Percentiles rank a stretch among this genome's conserved stretches.
Conservation (phyloP, 164 flowering plant species). For the Tetrastigma voinierianum region DNA sequence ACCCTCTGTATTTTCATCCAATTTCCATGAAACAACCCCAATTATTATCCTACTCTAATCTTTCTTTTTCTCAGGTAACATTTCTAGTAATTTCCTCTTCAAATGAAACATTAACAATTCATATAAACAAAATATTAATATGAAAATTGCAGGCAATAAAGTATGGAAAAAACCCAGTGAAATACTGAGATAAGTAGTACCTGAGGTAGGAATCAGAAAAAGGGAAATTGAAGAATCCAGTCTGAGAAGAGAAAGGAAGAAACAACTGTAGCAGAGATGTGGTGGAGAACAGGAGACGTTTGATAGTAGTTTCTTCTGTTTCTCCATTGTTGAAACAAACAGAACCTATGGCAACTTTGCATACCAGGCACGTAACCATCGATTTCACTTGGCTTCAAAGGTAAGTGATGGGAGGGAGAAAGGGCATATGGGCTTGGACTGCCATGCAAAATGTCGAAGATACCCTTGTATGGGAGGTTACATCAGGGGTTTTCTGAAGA, state of each 20-base stretch:
- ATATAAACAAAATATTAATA: too few relatives aligned
- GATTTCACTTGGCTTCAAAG: conserved; percentile 46
- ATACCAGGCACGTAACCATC: conserved; percentile 46
- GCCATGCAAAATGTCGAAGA: conserved; percentile 1
- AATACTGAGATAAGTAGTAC: not conserved
- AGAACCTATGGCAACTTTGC: conserved; percentile 23
- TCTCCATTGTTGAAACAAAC: not conserved
- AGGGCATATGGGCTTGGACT: not conserved
- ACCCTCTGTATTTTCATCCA: too few relatives aligned
- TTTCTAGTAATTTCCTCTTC: too few relatives aligned
- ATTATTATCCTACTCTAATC: too few relatives aligned
- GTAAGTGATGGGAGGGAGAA: conserved; percentile 18
- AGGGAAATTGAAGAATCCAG: not conserved
- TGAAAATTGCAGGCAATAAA: too few relatives aligned
- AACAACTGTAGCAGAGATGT: not conserved
- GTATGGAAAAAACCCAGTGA: too few relatives aligned
- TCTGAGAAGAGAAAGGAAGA: not conserved
- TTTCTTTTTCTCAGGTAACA: too few relatives aligned
- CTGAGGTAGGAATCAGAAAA: not conserved
- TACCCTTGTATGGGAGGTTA: conserved; percentile 3
- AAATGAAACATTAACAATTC: too few relatives aligned
- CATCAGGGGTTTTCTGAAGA: not conserved
- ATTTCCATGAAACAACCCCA: too few relatives aligned
- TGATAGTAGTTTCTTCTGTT: too few relatives aligned
- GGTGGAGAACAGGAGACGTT: too few relatives aligned